Conservation (phyloP, 2,329 filamentous ascomycete genomes). For the Nigrospora oryzae region DNA sequence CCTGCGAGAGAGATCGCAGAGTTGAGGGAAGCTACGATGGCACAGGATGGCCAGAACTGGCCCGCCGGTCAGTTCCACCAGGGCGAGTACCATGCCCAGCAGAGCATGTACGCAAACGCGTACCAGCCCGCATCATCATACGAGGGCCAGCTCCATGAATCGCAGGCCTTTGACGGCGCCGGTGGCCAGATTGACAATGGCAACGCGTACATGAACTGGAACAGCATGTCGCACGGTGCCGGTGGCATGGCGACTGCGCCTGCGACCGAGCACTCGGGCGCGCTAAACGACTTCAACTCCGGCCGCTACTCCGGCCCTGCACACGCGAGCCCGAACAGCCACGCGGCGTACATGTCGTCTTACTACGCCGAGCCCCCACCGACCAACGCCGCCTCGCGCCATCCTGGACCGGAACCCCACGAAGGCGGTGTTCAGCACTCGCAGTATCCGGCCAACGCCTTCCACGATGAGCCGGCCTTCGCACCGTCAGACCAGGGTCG, state of each 20-base stretch:
- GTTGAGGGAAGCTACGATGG: background rate
- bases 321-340: no score
- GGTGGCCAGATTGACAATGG: background rate
- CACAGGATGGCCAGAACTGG: conserved; percentile 5
- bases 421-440: background rate
- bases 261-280: no score
- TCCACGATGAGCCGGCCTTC: background rate
- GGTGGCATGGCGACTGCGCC: no score
- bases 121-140: background rate
- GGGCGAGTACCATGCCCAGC: background rate
- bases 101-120: background rate
- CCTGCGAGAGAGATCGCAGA: no score
- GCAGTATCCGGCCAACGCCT: background rate
- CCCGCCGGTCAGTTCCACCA: conserved; percentile 4
- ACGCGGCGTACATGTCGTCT: background rate
- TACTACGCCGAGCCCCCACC: background rate
- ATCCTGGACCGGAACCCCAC: background rate
- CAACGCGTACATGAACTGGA: background rate
- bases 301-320: no score
- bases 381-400: background rate
- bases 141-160: no score
- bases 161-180: background rate
- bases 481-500: background rate
- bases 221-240: background rate
- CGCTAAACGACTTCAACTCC: no score